A percentile compares a stretch with the other conserved stretches of the same genome.
Conservation (phyloP, 2,329 filamentous ascomycete species). For the Aspergillus flavus region DNA sequence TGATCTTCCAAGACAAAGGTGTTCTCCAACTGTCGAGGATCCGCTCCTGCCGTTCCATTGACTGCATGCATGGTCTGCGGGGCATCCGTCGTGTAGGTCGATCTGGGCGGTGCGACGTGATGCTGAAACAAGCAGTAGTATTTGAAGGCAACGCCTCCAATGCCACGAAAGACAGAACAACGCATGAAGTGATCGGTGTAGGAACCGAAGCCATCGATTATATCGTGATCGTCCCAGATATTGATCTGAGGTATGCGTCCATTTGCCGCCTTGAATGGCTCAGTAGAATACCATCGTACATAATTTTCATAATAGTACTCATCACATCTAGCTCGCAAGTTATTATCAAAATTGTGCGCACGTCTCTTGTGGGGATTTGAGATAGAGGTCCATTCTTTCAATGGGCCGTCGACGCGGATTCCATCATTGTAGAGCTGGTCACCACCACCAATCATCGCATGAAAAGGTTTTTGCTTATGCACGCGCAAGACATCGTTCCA, state of each 20-base stretch:
- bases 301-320: slow-evolving; percentile 66
- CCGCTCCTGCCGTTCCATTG: slow-evolving; percentile 57
- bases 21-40: slow-evolving; percentile 72
- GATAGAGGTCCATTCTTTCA: slow-evolving; percentile 67
- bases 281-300: slow-evolving; percentile 68
- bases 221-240: slow-evolving; percentile 68
- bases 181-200: slow-evolving; percentile 70
- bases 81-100: slow-evolving; percentile 80
- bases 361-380: slow-evolving; percentile 62
- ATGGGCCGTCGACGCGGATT: slow-evolving; percentile 79
- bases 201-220: slow-evolving; percentile 68
- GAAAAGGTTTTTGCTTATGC: slow-evolving; percentile 62
- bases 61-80: slow-evolving; percentile 55
- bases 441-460: slow-evolving; percentile 81
- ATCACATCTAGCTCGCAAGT: slow-evolving; percentile 61
- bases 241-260: slow-evolving; percentile 66
- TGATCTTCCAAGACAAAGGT: slow-evolving; percentile 68
- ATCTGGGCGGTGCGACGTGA: slow-evolving; percentile 79
- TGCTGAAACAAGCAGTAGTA: slow-evolving; percentile 71
- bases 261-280: slow-evolving; percentile 62
- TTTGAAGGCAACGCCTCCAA: slow-evolving; percentile 61
- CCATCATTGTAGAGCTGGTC: slow-evolving; percentile 82
- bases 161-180: slow-evolving; percentile 65
- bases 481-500: slow-evolving; percentile 67
- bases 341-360: slow-evolving; percentile 66